These are phyloP conservation scores for Alternaria sp. DNA, from an alignment of 2,329 filamentous ascomycete genomes.

Conservation along the genomic window DNA sequence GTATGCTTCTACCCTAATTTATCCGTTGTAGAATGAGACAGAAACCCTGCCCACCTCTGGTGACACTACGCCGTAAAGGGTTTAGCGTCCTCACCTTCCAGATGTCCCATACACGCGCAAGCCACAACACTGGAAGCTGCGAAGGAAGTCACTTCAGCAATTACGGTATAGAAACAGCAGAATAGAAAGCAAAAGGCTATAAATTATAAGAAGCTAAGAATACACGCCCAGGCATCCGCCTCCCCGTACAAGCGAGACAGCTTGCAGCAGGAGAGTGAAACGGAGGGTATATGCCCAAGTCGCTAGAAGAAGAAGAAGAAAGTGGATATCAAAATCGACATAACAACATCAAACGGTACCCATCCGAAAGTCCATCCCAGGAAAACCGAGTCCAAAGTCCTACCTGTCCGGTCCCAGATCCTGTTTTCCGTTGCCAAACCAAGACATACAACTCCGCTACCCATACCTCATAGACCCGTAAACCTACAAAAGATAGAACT, in stretches of 20 bases:
- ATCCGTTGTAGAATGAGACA: neutral
- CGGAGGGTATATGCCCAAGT: constrained; percentile 20
- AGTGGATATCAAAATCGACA: neutral
- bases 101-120: too few species aligned
- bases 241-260: constrained; percentile 5
- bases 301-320: neutral
- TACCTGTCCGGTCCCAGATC: neutral
- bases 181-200: constrained; percentile 5
- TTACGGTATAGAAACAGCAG: rapidly evolving
- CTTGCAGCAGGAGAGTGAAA: neutral
- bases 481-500: neutral
- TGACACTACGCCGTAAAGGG: neutral
- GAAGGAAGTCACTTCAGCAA: neutral
- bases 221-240: constrained; percentile 10
- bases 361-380: neutral
- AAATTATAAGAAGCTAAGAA: constrained; percentile 3
- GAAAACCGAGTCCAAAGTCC: neutral
- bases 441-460: neutral
- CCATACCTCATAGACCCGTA: neutral
- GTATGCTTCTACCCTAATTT: neutral
- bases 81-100: neutral
- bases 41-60: neutral
- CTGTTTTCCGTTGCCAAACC: neutral
- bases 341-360: neutral
- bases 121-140: neutral